Percentiles rank a stretch among this genome's conserved stretches.
Conservation (phyloP, 1,284 basidiomycete species). For the Phaffia rhodozyma region DNA sequence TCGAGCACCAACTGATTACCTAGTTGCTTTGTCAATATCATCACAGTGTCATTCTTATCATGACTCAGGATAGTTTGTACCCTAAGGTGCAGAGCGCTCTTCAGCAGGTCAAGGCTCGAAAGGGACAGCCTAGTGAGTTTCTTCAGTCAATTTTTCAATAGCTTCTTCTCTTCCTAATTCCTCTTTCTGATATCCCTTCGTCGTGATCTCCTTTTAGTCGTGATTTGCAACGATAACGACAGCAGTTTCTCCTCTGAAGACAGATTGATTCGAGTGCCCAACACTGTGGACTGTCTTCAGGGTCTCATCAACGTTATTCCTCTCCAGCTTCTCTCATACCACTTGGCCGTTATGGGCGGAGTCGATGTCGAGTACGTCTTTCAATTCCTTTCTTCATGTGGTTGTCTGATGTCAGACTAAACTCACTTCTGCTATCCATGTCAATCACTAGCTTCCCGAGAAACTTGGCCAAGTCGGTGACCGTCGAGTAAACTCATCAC, state of each 20-base stretch:
- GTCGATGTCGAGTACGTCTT: conserved; percentile 70
- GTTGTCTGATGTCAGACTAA: too few relatives aligned
- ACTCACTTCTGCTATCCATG: background rate
- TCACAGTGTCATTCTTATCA: conserved; percentile 74
- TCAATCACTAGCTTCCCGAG: conserved; percentile 57
- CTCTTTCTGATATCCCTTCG: background rate
- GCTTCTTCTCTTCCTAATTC: background rate
- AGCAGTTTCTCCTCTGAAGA: conserved; percentile 55
- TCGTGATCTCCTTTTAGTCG: conserved; percentile 39
- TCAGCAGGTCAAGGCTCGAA: conserved; percentile 91
- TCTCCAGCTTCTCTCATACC: conserved; percentile 90
- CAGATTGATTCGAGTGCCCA: conserved; percentile 83
- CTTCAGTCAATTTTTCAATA: background rate
- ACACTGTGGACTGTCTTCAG: conserved; percentile 89
- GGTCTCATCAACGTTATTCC: conserved; percentile 95
- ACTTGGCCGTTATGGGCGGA: conserved; percentile 87
- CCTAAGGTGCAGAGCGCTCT: conserved; percentile 96
- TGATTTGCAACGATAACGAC: conserved; percentile 93
- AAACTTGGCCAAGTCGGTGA: conserved; percentile 69
- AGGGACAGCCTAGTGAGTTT: conserved; percentile 62
- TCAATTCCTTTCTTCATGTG: background rate
- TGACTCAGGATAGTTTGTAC: conserved; percentile 97
- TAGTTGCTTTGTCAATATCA: background rate
- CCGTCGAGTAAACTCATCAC: conserved; percentile 50
- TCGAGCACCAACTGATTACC: background rate